Evolutionary conservation across 768 basidiomycete species (phyloP).

Genomic region (Podaxis pistillaris): DNA sequence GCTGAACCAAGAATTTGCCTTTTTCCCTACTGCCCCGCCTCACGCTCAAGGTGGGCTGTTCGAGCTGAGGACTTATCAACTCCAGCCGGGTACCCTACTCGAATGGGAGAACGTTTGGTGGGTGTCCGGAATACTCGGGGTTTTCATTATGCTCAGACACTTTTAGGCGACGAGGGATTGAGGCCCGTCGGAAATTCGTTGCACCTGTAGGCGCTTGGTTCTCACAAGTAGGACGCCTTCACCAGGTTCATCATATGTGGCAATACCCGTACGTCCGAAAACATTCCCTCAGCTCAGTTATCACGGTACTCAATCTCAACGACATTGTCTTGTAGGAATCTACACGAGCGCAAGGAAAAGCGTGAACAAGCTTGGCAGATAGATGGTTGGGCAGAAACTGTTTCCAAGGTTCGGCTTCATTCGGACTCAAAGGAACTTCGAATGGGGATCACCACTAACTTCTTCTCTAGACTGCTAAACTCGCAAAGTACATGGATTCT

Average conservation of each 20-base stretch:
- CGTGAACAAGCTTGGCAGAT: conserved; percentile 92
- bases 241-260: conserved; percentile 96
- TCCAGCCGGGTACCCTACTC: conserved; percentile 85
- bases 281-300: neutral
- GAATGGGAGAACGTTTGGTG: conserved; percentile 97
- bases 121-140: conserved; percentile 20
- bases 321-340: conserved; percentile 42
- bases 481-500: conserved; percentile 84
- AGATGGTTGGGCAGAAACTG: conserved; percentile 95
- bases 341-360: conserved; percentile 78
- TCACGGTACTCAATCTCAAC: conserved; percentile 4
- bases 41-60: conserved; percentile 87
- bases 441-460: conserved; percentile 14
- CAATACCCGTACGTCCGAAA: conserved; percentile 76
- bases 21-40: conserved; percentile 90
- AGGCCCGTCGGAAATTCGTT: conserved; percentile 86
- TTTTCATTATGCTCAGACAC: conserved; percentile 2
- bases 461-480: conserved; percentile 72
- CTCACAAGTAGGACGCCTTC: conserved; percentile 79
- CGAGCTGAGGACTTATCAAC: conserved; percentile 85
- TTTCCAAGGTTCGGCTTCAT: conserved; percentile 68
- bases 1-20: conserved; percentile 91
- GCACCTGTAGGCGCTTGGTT: conserved; percentile 92
- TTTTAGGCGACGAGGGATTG: conserved; percentile 85
- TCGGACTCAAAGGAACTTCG: neutral